phyloP scores from a whole-genome alignment of 2,329 filamentous ascomycete species.

The Malbranchea zuffiana region DNA sequence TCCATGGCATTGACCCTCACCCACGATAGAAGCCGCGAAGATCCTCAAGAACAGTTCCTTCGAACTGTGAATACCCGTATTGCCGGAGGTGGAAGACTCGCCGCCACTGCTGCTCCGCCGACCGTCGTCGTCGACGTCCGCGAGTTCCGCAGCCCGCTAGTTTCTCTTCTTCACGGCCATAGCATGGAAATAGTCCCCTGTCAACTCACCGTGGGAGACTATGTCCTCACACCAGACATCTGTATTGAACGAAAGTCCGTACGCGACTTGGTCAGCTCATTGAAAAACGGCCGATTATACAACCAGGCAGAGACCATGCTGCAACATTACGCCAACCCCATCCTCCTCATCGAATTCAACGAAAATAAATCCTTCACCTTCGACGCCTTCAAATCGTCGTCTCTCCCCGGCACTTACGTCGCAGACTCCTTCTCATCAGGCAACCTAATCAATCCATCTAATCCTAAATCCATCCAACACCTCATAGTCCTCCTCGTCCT shows the following conservation, averaged over 20 bases:
- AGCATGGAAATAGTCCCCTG: conserved; percentile 84
- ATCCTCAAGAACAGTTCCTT: conserved; percentile 83
- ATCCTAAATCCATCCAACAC: conserved; percentile 69
- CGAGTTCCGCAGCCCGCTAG: conserved; percentile 87
- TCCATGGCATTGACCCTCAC: conserved; percentile 85
- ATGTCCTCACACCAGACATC: conserved; percentile 80
- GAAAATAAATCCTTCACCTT: conserved; percentile 95
- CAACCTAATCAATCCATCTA: conserved; percentile 50
- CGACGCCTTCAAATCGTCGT: conserved; percentile 47
- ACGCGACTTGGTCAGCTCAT: conserved; percentile 79
- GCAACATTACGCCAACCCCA: conserved; percentile 75
- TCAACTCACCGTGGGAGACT: conserved; percentile 93
- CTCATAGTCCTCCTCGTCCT: conserved; percentile 88
- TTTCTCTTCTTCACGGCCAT: conserved; percentile 79
- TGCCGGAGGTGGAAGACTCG: conserved; percentile 76
- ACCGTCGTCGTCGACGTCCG: conserved; percentile 90
- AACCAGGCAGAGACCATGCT: conserved; percentile 91
- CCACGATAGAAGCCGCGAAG: conserved; percentile 58
- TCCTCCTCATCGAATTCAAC: conserved; percentile 96
- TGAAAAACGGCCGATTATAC: conserved; percentile 84
- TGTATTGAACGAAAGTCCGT: conserved; percentile 93
- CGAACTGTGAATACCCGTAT: conserved; percentile 95
- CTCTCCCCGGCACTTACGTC: conserved; percentile 33
- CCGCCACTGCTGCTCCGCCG: conserved; percentile 75
- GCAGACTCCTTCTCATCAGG: conserved; percentile 47